A percentile compares a stretch with the other conserved stretches of the same genome.
phyloP scores from a whole-genome alignment of 116 monocot genomes.

The Iris pallida region DNA sequence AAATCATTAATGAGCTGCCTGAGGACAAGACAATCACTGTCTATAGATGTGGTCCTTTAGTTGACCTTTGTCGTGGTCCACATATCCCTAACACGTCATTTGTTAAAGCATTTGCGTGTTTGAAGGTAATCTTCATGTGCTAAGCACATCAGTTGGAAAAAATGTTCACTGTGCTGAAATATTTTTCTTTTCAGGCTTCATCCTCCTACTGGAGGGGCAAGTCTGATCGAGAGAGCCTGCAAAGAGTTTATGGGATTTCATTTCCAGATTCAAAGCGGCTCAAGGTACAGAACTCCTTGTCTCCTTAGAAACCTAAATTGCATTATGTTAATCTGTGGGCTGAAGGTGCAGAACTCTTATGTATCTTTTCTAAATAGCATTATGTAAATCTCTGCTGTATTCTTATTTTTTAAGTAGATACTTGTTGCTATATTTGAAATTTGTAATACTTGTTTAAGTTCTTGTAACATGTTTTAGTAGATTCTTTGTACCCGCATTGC shows the following conservation, averaged over 20 bases:
- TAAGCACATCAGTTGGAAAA: not conserved
- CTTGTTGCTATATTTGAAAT: not conserved
- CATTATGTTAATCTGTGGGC: too few species aligned
- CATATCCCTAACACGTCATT: constrained; percentile 98
- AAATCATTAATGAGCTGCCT: constrained; percentile 92
- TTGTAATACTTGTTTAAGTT: not conserved
- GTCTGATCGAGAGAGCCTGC: constrained; percentile 88
- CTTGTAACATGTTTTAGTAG: not conserved
- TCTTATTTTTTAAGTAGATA: not conserved
- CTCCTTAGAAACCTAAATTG: too few species aligned
- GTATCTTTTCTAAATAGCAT: too few species aligned
- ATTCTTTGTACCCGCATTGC: not conserved
- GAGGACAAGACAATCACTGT: constrained; percentile 97
- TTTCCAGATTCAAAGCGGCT: constrained; percentile 88
- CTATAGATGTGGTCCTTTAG: constrained; percentile 96
- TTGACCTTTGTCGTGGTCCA: constrained; percentile 97
- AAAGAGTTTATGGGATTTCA: constrained; percentile 98
- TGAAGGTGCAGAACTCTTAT: too few species aligned
- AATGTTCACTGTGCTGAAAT: not conserved
- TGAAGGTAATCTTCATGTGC: constrained; percentile 52
- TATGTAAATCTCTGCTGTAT: not conserved
- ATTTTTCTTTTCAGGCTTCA: constrained; percentile 53
- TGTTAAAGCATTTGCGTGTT: constrained; percentile 94
- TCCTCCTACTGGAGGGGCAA: constrained; percentile 98
- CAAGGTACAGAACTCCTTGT: too few species aligned